phyloP scores from a whole-genome alignment of 164 flowering plant genomes.

The Tetrastigma voinierianum region DNA sequence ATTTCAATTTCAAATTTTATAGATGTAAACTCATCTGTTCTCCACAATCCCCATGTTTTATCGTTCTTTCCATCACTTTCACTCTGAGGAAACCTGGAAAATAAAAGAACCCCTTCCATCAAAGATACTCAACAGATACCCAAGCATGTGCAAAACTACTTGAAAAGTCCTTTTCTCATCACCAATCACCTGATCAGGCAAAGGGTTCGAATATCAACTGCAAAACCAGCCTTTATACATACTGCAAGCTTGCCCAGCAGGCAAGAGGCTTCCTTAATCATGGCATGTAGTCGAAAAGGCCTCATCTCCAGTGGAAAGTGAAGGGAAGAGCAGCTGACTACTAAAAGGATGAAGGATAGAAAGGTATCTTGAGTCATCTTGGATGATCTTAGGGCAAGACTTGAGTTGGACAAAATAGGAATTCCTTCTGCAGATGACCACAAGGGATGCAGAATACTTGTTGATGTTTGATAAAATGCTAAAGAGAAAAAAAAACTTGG shows the following conservation, averaged over 20 bases:
- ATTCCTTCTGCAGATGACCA: too few species aligned
- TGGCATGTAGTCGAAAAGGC: conserved; percentile 47
- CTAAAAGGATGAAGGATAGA: too few species aligned
- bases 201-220: conserved; percentile 32
- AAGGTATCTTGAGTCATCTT: too few species aligned
- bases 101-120: conserved; percentile 22
- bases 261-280: conserved; percentile 46
- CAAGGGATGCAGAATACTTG: too few species aligned
- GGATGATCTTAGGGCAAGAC: too few species aligned
- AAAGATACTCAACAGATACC: conserved; percentile 28
- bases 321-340: too few species aligned
- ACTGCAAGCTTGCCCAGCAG: conserved; percentile 48
- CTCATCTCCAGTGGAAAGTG: conserved; percentile 30
- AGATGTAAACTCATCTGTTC: conserved; percentile 14
- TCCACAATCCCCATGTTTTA: conserved; percentile 17
- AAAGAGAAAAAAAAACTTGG: too few species aligned
- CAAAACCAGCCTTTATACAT: conserved; percentile 35
- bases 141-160: conserved; percentile 62
- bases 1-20: conserved; percentile 35
- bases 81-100: conserved; percentile 30
- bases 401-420: too few species aligned
- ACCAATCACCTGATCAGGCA: conserved; percentile 61
- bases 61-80: conserved; percentile 25
- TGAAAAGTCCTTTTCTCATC: conserved; percentile 62
- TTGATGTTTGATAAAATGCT: too few species aligned